Percentiles rank a stretch among this genome's conserved stretches.
Evolutionary conservation across 2,329 filamentous ascomycete genomes (phyloP).

Genomic region (Rhinocladiella similis): DNA sequence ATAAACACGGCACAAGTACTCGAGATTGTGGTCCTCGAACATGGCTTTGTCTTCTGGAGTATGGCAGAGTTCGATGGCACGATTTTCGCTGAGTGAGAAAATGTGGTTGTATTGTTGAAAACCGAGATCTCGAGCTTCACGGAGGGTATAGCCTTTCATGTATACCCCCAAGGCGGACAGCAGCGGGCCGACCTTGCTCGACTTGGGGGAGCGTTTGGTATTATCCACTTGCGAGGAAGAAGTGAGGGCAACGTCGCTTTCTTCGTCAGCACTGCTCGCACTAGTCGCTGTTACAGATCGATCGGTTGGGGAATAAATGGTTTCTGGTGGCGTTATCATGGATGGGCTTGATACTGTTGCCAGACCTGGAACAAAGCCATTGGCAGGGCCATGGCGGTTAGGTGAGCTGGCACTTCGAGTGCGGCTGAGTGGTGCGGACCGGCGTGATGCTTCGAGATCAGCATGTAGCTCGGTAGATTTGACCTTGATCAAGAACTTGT

Average conservation of each 20-base stretch:
- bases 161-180: constrained; percentile 85
- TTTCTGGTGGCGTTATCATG: constrained; percentile 52
- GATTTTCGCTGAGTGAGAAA: constrained; percentile 89
- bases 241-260: constrained; percentile 64
- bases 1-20: constrained; percentile 90
- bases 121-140: constrained; percentile 73
- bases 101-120: constrained; percentile 91
- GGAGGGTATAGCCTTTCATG: constrained; percentile 76
- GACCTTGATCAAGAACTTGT: constrained; percentile 88
- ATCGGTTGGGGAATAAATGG: constrained; percentile 51
- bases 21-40: constrained; percentile 86
- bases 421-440: constrained; percentile 40
- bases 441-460: constrained; percentile 47
- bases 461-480: constrained; percentile 69
- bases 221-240: constrained; percentile 52
- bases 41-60: constrained; percentile 73
- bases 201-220: constrained; percentile 62
- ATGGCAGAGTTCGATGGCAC: constrained; percentile 78
- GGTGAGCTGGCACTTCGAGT: constrained; percentile 76
- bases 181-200: constrained; percentile 81
- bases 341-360: constrained; percentile 42
- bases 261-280: constrained; percentile 66
- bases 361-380: constrained; percentile 53
- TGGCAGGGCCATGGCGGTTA: constrained; percentile 44
- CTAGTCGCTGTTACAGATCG: constrained; percentile 56